phyloP scores from a whole-genome alignment of 1,139 yeast species.

The Pichia sp. region DNA sequence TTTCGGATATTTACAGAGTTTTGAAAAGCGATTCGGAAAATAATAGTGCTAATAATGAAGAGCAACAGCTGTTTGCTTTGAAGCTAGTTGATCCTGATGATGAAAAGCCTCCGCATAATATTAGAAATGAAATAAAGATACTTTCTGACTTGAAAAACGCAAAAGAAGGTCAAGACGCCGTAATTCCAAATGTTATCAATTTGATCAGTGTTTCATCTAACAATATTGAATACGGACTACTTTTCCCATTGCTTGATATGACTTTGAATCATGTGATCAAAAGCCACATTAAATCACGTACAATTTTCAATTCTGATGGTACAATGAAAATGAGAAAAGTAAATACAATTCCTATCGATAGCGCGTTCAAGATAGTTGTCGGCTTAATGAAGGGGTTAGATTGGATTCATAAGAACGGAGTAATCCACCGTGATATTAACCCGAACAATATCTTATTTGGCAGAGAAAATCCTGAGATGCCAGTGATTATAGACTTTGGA shows the following conservation, averaged over 20 bases:
- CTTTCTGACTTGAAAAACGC: conserved; percentile 28
- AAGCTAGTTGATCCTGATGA: conserved; percentile 46
- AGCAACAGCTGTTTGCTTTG: conserved; percentile 33
- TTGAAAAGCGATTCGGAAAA: neutral
- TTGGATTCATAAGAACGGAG: conserved; percentile 50
- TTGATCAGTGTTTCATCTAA: conserved; percentile 32
- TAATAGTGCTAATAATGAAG: neutral
- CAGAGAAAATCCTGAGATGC: conserved; percentile 12
- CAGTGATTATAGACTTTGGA: conserved; percentile 74
- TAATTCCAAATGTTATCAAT: conserved; percentile 25
- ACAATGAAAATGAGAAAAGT: conserved; percentile 17
- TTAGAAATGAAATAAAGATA: conserved; percentile 39
- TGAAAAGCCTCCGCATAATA: conserved; percentile 47
- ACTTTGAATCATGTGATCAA: conserved; percentile 36
- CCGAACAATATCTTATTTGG: conserved; percentile 68
- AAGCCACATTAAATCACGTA: conserved; percentile 30
- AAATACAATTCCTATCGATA: conserved; percentile 29
- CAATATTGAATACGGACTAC: conserved; percentile 39
- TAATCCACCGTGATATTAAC: conserved; percentile 88
- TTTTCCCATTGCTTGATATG: conserved; percentile 38
- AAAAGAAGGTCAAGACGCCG: conserved; percentile 12
- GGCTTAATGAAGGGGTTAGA: conserved; percentile 48
- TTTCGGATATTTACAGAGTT: conserved; percentile 34
- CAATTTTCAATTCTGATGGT: conserved; percentile 27
- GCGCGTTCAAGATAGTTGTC: conserved; percentile 34